Base-by-base conservation (phyloP, 2,329 filamentous ascomycete genomes). In the Conoideocrella luteorostrata region DNA sequence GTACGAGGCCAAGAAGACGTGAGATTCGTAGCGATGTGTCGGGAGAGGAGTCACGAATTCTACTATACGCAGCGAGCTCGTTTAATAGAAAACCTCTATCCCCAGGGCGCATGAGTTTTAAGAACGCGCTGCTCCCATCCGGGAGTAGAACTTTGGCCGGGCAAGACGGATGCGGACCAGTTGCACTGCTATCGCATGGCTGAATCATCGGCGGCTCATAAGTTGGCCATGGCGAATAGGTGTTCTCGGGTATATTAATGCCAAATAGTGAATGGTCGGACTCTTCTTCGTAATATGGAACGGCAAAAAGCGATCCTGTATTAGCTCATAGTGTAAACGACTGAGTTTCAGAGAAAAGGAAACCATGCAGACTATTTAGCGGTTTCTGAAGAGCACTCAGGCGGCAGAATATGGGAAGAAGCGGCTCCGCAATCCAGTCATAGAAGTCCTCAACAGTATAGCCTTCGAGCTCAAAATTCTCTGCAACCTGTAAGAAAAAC, bases 31-130 rank as follows among this genome's bases (percentile, higher is more conserved):
- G 13, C 3, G 18, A 15, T 7, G 18, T 11, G 18, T 49, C 43
- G n/a, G 52, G 34, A 5, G 5, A 4, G 10, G 46, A 35, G 3
- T 47, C 38, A 5, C 35, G 24, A 20, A 52, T 54, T 33, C 43
- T 46, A 7, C 20, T 35, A 26, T 51, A 55, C 17, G 30, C 48
- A 1, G 24, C 20, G 3, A 55, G 29, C 39, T 55, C 52, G 7
- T 17, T 33, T 13, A 35, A 28, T 3, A 43, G 37, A 7, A 12
- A 44, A n/a, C 23, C 20, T 17, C 22, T 32, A 21, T 52, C 48
- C 5, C 47, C 43, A 10, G 29, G 34, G 5, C 24, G 33, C 20
- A 45, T 23, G 15, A 50, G 17, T 37, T 52, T 53, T 3, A 48
- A 32, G 13, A 45, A 53, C 5, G 48, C 36, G 3, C 20, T 10